Base-by-base conservation (phyloP, 2,329 filamentous ascomycete species). In the Lasiodiplodia sp. region DNA sequence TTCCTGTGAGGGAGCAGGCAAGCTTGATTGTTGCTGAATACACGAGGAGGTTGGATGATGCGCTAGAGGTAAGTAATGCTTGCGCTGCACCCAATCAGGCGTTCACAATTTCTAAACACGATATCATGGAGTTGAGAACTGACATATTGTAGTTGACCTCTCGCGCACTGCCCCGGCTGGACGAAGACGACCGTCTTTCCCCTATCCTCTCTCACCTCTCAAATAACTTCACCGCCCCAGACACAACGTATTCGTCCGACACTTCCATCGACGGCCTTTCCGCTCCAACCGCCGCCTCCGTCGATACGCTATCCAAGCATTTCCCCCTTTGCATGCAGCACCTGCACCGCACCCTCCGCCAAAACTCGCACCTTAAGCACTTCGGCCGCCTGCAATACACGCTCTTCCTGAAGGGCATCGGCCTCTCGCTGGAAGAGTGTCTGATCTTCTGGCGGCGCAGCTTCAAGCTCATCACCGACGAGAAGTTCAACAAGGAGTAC, bases 401-500 rank as follows among this genome's bases (percentile, higher is more conserved):
- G 0, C 88, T 99, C 4, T 99, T 99, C 87, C 86, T 99, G 69
- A 99, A 99, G 81, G 96, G 96, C 52, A 93, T 98, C 69, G 96
- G 96, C 0, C 84, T 99, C 34, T 93, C 88, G 71, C 84, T 99
- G n/a, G 94, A 97, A 76, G 95, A 99, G 80, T 93, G 90, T 73
- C 87, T 99, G 28, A 74, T 93, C 14, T 99, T 99, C 84, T 99
- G 96, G 96, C 90, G 96, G 12, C 87, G 89, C 71, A 85, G 87
- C 34, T 98, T 99, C 87, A 90, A 89, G 78, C 91, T 93, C 72
- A 89, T 96, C 72, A 94, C 92, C 0, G 96, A 98, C 75, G 95
- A 98, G 75, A 91, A 91, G 44, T 99, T 98, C 86, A 96, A 96
- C 81, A 98, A 97, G 77, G 94, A 97, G 78, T 98, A 99, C 82